Evolutionary conservation across 2,329 filamentous ascomycete genomes (phyloP), one percentile per base, ranked within the genome.

Genomic region (Ceratocystis huliohia): DNA sequence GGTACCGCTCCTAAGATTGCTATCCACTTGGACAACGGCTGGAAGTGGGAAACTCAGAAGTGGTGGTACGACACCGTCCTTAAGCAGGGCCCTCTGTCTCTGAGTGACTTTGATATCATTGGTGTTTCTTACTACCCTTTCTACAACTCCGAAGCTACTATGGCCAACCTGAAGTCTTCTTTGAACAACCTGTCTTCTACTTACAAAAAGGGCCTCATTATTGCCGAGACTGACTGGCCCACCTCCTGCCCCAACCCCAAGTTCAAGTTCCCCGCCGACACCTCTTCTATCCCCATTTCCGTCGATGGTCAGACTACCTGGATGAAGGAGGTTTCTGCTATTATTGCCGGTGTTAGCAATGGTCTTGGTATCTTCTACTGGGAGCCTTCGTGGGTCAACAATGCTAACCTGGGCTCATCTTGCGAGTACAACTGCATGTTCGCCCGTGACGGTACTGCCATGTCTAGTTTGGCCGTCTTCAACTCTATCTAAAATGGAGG

Each of bases 11-110:
- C 87, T 1, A 82, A 85, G 72, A 88, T 89, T 73, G 85, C 90
- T 84, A 82, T 90, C 50, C 88, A 90, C 71, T 79, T 89, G 2
- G 86, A 90, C 73, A 87, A 88, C 71, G 87, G 87, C n/a, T 91
- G 86, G 85, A 80, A 87, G 69, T 88, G 83, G 84, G 77, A 75
- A 2, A 81, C 81, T 2, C 86, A 89, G 72, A 75, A 86, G 68
- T 85, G 80, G 76, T 88, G 83, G 74, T 90, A 89, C 75, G 79
- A 80, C 28, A 77, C 76, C 2, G 80, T 86, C 0, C 76, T 87
- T 0, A 77, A 72, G 6, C 74, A 76, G 28, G 84, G 81, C 77
- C 0, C 66, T 15, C 76, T 87, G 2, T 72, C 73, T 2, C 70
- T 76, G 0, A 74, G 76, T 4, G 86, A 88, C 69, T 89, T 85